These are phyloP conservation scores for Poa pratensis DNA, from an alignment of 176 grass and related monocot genomes.

Conservation along the genomic window DNA sequence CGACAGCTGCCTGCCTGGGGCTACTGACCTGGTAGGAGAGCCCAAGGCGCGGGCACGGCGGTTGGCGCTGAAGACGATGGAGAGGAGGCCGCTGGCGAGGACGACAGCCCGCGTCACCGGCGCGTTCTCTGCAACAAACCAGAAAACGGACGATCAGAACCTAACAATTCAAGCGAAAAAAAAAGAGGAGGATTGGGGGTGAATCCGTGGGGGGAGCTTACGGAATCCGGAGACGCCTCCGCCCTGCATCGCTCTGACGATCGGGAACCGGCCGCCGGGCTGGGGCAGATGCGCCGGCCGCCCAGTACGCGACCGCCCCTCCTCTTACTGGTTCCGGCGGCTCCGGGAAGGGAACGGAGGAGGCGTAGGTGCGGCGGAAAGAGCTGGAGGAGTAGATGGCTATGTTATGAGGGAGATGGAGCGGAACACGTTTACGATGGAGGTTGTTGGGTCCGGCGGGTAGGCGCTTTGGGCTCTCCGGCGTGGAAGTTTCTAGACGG, in stretches of 20 bases:
- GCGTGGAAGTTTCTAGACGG: background rate
- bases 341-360: background rate
- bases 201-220: conserved; percentile 45
- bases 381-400: conserved; percentile 25
- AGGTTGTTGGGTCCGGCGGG: conserved; percentile 1
- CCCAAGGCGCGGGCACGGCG: conserved; percentile 49
- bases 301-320: background rate
- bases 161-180: no score
- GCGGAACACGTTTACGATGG: conserved; percentile 25
- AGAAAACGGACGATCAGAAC: background rate
- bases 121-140: conserved; percentile 66
- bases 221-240: conserved; percentile 85
- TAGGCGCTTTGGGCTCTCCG: conserved; percentile 15
- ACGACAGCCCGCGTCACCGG: conserved; percentile 66
- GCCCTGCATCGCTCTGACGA: conserved; percentile 55
- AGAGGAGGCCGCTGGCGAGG: conserved; percentile 61
- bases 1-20: background rate
- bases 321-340: conserved; percentile 12
- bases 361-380: conserved; percentile 20
- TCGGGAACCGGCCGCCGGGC: background rate
- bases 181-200: background rate
- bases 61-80: conserved; percentile 53
- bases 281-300: conserved; percentile 10
- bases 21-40: conserved; percentile 68
- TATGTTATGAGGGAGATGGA: conserved; percentile 13